Percentiles rank a stretch among this genome's conserved stretches.
Evolutionary conservation across 352 stramenopile genomes (phyloP).

Genomic region (Globisporangium nunn): DNA sequence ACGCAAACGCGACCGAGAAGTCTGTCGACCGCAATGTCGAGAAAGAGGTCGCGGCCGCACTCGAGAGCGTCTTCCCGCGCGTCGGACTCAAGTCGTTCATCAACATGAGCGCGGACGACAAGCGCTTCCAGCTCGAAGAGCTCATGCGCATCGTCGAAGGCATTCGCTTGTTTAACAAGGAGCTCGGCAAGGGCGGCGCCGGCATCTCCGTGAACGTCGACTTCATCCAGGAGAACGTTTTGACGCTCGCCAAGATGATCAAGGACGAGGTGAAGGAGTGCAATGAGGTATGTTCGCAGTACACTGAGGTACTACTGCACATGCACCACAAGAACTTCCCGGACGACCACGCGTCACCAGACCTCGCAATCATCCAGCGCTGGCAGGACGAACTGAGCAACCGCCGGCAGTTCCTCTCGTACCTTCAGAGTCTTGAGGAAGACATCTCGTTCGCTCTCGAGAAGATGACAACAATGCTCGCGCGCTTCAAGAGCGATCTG

Average conservation of each 20-base stretch:
- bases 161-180: slow-evolving; percentile 92
- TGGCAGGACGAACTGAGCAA: slow-evolving; percentile 93
- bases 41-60: slow-evolving; percentile 83
- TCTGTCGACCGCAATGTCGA: slow-evolving; percentile 65
- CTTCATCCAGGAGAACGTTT: slow-evolving; percentile 50
- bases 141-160: slow-evolving; percentile 89
- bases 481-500: slow-evolving; percentile 66
- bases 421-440: slow-evolving; percentile 89
- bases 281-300: slow-evolving; percentile 71
- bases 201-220: slow-evolving; percentile 65
- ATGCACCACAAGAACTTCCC: slow-evolving; percentile 47
- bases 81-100: slow-evolving; percentile 92
- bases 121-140: slow-evolving; percentile 87
- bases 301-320: slow-evolving; percentile 74
- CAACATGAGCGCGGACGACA: slow-evolving; percentile 86
- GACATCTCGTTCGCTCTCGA: slow-evolving; percentile 80
- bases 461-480: slow-evolving; percentile 67
- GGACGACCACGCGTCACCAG: slow-evolving; percentile 8
- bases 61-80: slow-evolving; percentile 93
- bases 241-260: slow-evolving; percentile 34
- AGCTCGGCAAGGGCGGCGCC: slow-evolving; percentile 80
- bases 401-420: slow-evolving; percentile 87
- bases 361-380: slow-evolving; percentile 44
- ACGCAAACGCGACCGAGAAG: slow-evolving; percentile 31
- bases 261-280: slow-evolving; percentile 53